Base-by-base conservation (phyloP, 2,329 filamentous ascomycete genomes). In the Dactylonectria macrodidyma region DNA sequence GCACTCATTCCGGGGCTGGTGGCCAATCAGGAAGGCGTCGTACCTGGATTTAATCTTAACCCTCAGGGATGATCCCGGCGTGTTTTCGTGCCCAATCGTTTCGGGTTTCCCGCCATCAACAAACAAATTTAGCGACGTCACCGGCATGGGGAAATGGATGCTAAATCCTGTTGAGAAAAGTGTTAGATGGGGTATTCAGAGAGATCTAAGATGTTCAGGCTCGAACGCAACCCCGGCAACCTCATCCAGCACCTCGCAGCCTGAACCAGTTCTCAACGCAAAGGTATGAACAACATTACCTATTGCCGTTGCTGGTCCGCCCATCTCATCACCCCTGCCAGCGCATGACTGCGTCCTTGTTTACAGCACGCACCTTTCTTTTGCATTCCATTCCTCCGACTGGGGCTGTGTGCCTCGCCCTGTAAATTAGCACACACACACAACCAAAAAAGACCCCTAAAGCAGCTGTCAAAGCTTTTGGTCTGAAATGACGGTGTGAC, bases 1-100 rank as follows among this genome's bases (percentile, higher is more conserved):
- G 47, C 54, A 55, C 59, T 47, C 51, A 62, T 50, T 12, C 36
- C 64, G 58, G 54, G 64, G 64, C 52, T 12, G 4, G 24, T 10
- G 38, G 47, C 64, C 64, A 66, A 55, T 66, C 51, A 47, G 12
- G 38, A 33, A 24, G 5, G 11, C 59, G 24, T 30, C 22, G 59
- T 58, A 46, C 59, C 34, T 33, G 54, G 47, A 26, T 24, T 59
- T 9, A 66, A 66, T 66, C 47, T 66, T 66, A 66, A 30, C 44
- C 8, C 19, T 26, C 59, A 54, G 59, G 64, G 52, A 58, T 54
- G 12, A 62, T 44, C 64, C 64, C 12, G 47, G 59, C 58, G 22
- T 19, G 9, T 19, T 46, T 59, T 41, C 44, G 47, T 56, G 51
- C 59, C 59, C 59, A 55, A 48, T 34, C 9, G 50, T 14, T 54